phyloP scores from a whole-genome alignment of 768 basidiomycete genomes.

The Gelatoporia subvermispora region DNA sequence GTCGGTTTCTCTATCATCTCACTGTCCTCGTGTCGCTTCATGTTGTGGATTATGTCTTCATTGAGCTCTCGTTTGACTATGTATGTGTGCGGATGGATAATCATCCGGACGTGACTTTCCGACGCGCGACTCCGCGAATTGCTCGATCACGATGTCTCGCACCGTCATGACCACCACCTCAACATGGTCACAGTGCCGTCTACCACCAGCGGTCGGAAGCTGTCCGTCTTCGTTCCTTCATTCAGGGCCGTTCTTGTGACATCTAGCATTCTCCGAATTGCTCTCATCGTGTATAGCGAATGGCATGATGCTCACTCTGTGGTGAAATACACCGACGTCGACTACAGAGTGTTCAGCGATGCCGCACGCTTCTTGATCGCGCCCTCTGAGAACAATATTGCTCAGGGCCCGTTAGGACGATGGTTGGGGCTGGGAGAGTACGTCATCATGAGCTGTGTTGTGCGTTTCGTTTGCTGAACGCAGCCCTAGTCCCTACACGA shows the following conservation, averaged over 20 bases:
- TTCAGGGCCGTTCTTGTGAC: conserved; percentile 49
- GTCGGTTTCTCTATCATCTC: conserved; percentile 10
- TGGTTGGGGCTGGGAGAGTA: conserved; percentile 66
- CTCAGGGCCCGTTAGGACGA: conserved; percentile 53
- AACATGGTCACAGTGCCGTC: conserved; percentile 1
- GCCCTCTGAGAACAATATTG: conserved; percentile 38
- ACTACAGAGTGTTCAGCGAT: conserved; percentile 94
- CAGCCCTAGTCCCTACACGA: conserved; percentile 70
- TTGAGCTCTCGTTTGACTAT: conserved; percentile 1
- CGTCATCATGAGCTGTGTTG: conserved; percentile 9
- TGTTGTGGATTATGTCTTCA: conserved; percentile 18
- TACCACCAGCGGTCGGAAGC: too few relatives aligned
- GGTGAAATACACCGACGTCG: conserved; percentile 97
- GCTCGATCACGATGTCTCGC: background rate
- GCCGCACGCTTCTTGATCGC: conserved; percentile 67
- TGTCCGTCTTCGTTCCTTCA: conserved; percentile 22
- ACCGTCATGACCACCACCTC: background rate
- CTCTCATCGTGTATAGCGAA: conserved; percentile 79
- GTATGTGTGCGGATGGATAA: background rate
- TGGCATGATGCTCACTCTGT: conserved; percentile 81
- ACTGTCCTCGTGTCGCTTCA: conserved; percentile 5
- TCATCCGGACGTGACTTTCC: background rate
- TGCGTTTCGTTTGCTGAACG: background rate
- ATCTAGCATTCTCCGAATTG: conserved; percentile 57
- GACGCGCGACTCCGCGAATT: background rate